Evolutionary conservation across 208 protist species (phyloP), one percentile per base, ranked within the genome.

Genomic region (Lotmaria passim): DNA sequence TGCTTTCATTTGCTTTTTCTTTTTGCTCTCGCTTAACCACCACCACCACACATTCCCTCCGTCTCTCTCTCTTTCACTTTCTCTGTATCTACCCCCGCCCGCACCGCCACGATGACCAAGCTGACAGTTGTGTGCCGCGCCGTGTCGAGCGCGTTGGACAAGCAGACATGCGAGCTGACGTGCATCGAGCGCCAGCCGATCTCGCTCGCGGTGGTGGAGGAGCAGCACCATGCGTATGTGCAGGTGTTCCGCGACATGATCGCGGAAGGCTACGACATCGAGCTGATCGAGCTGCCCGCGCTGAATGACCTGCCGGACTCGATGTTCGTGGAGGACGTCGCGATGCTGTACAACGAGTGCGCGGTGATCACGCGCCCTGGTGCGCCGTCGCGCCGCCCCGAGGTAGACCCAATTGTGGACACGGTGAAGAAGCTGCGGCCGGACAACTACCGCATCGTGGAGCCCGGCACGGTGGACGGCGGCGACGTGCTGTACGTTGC

Each of bases 311-410:
- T 82, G 24, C 70, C 81, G n/a, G 81, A 83, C 62, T 75, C 62
- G 64, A 78, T 87, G 68, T 87, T 87, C 47, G 75, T 83, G 56
- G 81, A 87, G 65, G 81, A 87, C 61, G 69, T 78, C 10, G 67
- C 78, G 46, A 76, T 83, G 78, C 57, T 87, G 50, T 83, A 83
- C 68, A 75, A 83, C 69, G 19, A 28, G 23, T 82, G 77, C 51
- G 80, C 75, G 14, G 58, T 86, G n/a, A 50, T 83, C 73, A 81
- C 81, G 44, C 81, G 81, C 43, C 73, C 76, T 19, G 81, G 80
- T 36, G 80, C 76, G 33, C 62, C 77, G 38, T 83, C 78, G 33
- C 81, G 81, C 38, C 81, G 71, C 26, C 70, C 70, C 26, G 81
- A 83, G 69, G 73, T 78, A 34, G 74, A 75, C 66, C 59, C 65